These are phyloP conservation scores for Wickerhamomyces silvicola DNA, from an alignment of 805 yeast genomes.

Conservation along the genomic window DNA sequence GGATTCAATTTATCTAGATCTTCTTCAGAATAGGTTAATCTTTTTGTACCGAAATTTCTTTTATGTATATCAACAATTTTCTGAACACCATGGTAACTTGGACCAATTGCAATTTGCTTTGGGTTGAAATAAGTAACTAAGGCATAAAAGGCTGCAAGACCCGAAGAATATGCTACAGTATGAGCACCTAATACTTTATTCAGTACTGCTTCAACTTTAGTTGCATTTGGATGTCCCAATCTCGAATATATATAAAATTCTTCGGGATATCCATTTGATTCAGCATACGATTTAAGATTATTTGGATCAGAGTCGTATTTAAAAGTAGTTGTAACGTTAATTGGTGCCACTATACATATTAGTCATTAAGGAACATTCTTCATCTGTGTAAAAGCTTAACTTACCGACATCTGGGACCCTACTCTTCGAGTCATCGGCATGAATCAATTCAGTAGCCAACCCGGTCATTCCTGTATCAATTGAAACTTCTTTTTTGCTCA, in stretches of 20 bases:
- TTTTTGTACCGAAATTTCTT: conserved; percentile 52
- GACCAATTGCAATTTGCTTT: conserved; percentile 63
- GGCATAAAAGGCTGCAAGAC: conserved; percentile 77
- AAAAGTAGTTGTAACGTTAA: conserved; percentile 76
- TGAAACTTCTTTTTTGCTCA: not conserved
- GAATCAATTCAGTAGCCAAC: conserved; percentile 53
- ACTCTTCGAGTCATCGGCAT: conserved; percentile 57
- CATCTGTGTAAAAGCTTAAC: conserved; percentile 4
- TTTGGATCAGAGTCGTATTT: conserved; percentile 57
- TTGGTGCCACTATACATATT: conserved; percentile 55
- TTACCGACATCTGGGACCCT: conserved; percentile 53
- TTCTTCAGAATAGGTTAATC: conserved; percentile 37
- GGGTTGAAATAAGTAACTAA: conserved; percentile 68
- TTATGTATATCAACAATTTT: conserved; percentile 59
- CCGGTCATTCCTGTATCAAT: conserved; percentile 25
- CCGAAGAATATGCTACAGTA: conserved; percentile 68
- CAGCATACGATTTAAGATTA: conserved; percentile 42
- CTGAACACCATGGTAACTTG: conserved; percentile 82
- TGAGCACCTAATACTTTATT: conserved; percentile 54
- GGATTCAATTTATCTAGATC: conserved; percentile 40
- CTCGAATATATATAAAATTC: conserved; percentile 59
- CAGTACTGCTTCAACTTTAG: conserved; percentile 60
- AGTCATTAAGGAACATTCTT: conserved; percentile 8
- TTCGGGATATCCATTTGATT: conserved; percentile 27
- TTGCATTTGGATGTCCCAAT: conserved; percentile 64